Evolutionary conservation across 441 rosid genomes (phyloP).

Genomic region (Breynia disticha): DNA sequence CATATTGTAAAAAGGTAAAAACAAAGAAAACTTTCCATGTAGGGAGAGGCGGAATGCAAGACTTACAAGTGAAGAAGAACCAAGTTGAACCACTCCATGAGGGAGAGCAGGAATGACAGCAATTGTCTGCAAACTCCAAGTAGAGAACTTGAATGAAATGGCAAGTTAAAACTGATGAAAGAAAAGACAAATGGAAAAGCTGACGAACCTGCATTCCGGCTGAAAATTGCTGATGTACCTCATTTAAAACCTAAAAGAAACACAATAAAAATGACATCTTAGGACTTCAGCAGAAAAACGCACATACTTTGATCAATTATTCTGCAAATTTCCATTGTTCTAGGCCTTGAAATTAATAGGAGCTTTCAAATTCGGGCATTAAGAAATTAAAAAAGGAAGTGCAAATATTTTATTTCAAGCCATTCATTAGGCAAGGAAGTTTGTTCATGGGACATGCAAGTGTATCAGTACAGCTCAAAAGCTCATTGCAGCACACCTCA

Average conservation of each 20-base stretch:
- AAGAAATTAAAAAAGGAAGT: too few relatives aligned
- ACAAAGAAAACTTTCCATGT: background rate
- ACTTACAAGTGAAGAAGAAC: slow-evolving; percentile 70
- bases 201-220: slow-evolving; percentile 80
- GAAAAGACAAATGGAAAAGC: slow-evolving; percentile 9
- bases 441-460: too few relatives aligned
- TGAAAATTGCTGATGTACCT: slow-evolving; percentile 69
- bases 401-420: too few relatives aligned
- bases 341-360: too few relatives aligned
- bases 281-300: background rate
- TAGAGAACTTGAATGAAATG: slow-evolving; percentile 5
- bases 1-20: background rate
- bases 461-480: background rate
- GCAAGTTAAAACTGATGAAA: slow-evolving; percentile 1
- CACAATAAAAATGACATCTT: slow-evolving; percentile 1
- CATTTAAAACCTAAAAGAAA: slow-evolving; percentile 50
- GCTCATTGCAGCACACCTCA: slow-evolving; percentile 52
- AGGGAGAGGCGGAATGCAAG: slow-evolving; percentile 1
- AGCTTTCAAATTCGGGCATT: too few relatives aligned
- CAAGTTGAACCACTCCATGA: slow-evolving; percentile 87
- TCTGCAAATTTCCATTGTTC: too few relatives aligned
- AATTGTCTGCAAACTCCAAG: slow-evolving; percentile 51
- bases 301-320: too few relatives aligned
- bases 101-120: slow-evolving; percentile 73
- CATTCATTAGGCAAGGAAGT: too few relatives aligned